A percentile compares a stretch with the other conserved stretches of the same genome.
Evolutionary conservation across 352 stramenopile genomes (phyloP).

Genomic region (Hyaloperonospora brassicae): DNA sequence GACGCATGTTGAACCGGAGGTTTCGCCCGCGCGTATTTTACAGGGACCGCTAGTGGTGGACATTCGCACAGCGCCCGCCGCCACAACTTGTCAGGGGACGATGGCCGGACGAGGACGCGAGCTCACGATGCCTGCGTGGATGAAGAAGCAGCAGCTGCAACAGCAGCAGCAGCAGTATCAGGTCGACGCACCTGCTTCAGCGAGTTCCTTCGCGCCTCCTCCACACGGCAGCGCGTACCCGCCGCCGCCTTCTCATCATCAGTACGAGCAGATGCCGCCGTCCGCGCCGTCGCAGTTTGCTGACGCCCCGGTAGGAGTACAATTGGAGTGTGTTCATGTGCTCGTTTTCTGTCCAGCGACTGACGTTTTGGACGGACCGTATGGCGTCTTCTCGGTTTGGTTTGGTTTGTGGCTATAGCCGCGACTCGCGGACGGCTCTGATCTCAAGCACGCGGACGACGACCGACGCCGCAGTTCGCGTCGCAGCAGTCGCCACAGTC

Average conservation of each 20-base stretch:
- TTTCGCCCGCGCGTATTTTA: too few relatives aligned
- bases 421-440: slow-evolving; percentile 19
- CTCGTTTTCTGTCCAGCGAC: not conserved
- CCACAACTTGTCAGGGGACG: slow-evolving; percentile 5
- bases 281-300: slow-evolving; percentile 45
- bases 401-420: not conserved
- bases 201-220: slow-evolving; percentile 9
- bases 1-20: too few relatives aligned
- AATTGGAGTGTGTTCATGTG: too few relatives aligned
- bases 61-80: slow-evolving; percentile 7
- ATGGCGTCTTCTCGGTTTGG: not conserved
- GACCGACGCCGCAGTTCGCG: slow-evolving; percentile 26
- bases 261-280: slow-evolving; percentile 15
- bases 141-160: slow-evolving; percentile 66
- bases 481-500: slow-evolving; percentile 38
- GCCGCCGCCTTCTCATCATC: slow-evolving; percentile 4
- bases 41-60: slow-evolving; percentile 15
- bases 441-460: slow-evolving; percentile 12
- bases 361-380: not conserved
- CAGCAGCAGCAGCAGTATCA: too few relatives aligned
- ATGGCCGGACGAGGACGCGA: slow-evolving; percentile 78
- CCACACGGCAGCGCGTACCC: slow-evolving; percentile 15
- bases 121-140: slow-evolving; percentile 83
- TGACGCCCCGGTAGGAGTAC: slow-evolving; percentile 41
- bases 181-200: slow-evolving; percentile 9